Conservation (phyloP, 495 filamentous ascomycete genomes). For the Hypoxylon trugodes region DNA sequence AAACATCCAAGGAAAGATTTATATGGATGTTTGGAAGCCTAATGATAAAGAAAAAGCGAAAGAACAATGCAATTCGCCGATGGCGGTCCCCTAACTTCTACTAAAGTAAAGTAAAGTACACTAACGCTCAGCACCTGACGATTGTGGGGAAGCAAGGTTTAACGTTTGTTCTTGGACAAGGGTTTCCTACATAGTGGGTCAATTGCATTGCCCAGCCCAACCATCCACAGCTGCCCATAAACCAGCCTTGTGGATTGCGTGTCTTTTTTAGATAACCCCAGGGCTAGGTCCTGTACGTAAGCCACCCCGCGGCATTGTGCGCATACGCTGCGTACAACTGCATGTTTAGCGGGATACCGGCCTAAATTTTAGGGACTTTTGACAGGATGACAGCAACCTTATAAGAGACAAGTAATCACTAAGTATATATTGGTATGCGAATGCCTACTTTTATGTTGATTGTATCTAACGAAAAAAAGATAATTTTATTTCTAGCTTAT, state of each 20-base stretch:
- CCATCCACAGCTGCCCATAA: no score
- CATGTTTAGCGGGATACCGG: background rate
- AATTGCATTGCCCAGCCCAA: no score
- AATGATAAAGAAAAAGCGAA: slow-evolving; percentile 3
- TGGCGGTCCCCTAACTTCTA: slow-evolving; percentile 3
- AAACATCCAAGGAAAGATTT: background rate
- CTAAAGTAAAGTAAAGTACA: no score
- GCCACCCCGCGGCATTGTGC: slow-evolving; percentile 12
- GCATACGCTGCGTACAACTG: slow-evolving; percentile 1
- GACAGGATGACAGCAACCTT: no score
- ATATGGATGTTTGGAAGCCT: background rate
- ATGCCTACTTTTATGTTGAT: no score
- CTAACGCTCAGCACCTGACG: slow-evolving; percentile 1
- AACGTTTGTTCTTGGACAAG: background rate
- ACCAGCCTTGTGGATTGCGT: slow-evolving; percentile 17
- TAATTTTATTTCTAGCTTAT: no score
- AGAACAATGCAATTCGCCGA: slow-evolving; percentile 3
- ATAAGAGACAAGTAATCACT: no score
- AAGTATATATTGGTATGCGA: no score
- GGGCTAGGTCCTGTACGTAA: slow-evolving; percentile 8
- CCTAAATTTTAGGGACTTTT: no score
- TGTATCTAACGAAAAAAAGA: background rate
- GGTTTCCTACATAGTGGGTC: slow-evolving; percentile 12
- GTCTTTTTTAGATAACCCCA: background rate
- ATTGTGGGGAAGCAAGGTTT: slow-evolving; percentile 4